Conservation (phyloP, 352 stramenopile species). For the Globisporangium solare region DNA sequence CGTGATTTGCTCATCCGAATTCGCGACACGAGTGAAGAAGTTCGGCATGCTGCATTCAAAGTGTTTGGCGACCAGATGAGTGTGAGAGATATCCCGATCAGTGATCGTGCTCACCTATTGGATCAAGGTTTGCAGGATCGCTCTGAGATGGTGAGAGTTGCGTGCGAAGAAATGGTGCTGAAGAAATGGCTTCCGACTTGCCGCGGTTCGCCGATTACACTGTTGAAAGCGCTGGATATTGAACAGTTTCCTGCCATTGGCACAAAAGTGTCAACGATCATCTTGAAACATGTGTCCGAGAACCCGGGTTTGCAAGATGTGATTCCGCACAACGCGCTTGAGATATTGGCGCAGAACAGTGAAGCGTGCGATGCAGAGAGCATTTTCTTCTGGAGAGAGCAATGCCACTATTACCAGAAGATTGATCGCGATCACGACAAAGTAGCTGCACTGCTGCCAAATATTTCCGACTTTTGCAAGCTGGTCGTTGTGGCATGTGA, state of each 20-base stretch:
- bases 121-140: conserved; percentile 76
- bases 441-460: conserved; percentile 41
- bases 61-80: conserved; percentile 38
- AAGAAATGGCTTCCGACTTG: conserved; percentile 59
- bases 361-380: conserved; percentile 42
- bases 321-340: conserved; percentile 38
- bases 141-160: conserved; percentile 32
- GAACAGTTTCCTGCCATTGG: conserved; percentile 53
- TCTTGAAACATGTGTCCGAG: conserved; percentile 43
- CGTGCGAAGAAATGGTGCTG: conserved; percentile 73
- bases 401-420: conserved; percentile 70
- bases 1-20: conserved; percentile 66
- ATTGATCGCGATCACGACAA: conserved; percentile 58
- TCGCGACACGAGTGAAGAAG: conserved; percentile 65
- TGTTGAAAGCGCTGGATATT: conserved; percentile 59
- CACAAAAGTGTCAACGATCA: conserved; percentile 39
- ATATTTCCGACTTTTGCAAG: conserved; percentile 71
- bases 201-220: conserved; percentile 40
- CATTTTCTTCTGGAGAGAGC: conserved; percentile 79
- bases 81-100: conserved; percentile 55
- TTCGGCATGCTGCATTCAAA: conserved; percentile 55
- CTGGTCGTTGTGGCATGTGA: conserved; percentile 47
- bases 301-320: conserved; percentile 27
- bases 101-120: conserved; percentile 62
- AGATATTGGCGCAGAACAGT: conserved; percentile 35